Percentiles rank a stretch among this genome's conserved stretches.
These are phyloP conservation scores for Rehmannia glutinosa DNA, from an alignment of 257 asterid species.

Conservation along the genomic window DNA sequence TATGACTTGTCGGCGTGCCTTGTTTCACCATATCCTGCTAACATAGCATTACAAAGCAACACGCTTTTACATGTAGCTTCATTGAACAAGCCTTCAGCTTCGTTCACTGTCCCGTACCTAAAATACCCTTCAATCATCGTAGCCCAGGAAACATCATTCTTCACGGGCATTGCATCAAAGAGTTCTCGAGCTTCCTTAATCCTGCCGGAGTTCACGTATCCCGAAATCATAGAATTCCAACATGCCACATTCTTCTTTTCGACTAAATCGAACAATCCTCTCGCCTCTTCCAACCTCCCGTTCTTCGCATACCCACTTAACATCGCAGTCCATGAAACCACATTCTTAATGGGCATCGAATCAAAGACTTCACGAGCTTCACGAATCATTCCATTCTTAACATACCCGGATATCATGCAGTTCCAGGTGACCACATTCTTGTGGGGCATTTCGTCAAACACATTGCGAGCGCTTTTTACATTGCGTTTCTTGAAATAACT, in stretches of 20 bases:
- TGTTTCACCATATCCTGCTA: constrained; percentile 44
- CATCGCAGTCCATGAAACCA: constrained; percentile 80
- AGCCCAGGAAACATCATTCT: constrained; percentile 45
- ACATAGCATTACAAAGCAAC: constrained; percentile 49
- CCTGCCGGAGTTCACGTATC: constrained; percentile 48
- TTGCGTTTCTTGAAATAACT: constrained; percentile 37
- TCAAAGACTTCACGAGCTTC: constrained; percentile 57
- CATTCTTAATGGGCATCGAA: constrained; percentile 57
- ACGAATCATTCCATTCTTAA: constrained; percentile 45
- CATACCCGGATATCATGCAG: constrained; percentile 75
- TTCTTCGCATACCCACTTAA: constrained; percentile 71
- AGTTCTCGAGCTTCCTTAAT: constrained; percentile 41
- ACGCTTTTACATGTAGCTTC: constrained; percentile 36
- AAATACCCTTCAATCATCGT: constrained; percentile 53
- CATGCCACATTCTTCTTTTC: constrained; percentile 55
- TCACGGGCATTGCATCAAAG: constrained; percentile 50
- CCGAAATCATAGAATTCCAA: constrained; percentile 83
- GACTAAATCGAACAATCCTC: constrained; percentile 47
- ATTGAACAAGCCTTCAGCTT: constrained; percentile 52
- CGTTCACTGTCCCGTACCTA: constrained; percentile 35
- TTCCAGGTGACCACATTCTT: constrained; percentile 68
- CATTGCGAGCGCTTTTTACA: constrained; percentile 33
- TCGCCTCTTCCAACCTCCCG: constrained; percentile 60
- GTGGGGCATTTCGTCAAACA: constrained; percentile 72
- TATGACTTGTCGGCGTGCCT: constrained; percentile 26